Evolutionary conservation across 805 yeast genomes (phyloP).

Genomic region (Geotrichum ghanense): DNA sequence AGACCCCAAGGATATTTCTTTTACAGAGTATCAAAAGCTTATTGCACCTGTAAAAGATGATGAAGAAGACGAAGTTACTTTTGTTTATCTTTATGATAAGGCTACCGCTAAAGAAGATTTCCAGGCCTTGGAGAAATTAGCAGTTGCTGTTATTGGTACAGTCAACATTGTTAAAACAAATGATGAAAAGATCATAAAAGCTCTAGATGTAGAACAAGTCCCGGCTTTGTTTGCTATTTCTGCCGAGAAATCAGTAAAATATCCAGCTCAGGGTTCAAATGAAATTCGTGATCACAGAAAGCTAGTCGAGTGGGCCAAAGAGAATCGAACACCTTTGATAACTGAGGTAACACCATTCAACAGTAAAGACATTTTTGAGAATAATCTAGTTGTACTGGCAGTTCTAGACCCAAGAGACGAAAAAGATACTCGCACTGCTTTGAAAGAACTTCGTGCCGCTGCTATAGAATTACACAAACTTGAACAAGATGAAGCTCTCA

Average conservation of each 20-base stretch:
- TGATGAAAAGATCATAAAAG: conserved; percentile 18
- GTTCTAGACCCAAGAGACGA: conserved; percentile 22
- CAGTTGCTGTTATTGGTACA: conserved; percentile 23
- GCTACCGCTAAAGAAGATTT: conserved; percentile 29
- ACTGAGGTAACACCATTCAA: conserved; percentile 28
- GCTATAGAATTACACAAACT: conserved; percentile 20
- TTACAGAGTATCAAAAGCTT: conserved; percentile 13
- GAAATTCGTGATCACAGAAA: conserved; percentile 23
- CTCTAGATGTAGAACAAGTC: conserved; percentile 19
- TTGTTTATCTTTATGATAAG: conserved; percentile 30
- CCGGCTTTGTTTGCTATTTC: conserved; percentile 24
- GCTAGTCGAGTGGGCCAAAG: conserved; percentile 22
- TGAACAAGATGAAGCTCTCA: conserved; percentile 14
- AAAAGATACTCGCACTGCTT: conserved; percentile 14
- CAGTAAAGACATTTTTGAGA: conserved; percentile 21
- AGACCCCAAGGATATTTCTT: conserved; percentile 17
- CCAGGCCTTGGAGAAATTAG: conserved; percentile 25
- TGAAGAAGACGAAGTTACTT: conserved; percentile 19
- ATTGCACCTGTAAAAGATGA: conserved; percentile 16
- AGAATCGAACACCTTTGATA: conserved; percentile 26
- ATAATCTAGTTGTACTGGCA: conserved; percentile 23
- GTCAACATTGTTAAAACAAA: conserved; percentile 22
- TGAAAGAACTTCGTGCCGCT: conserved; percentile 21
- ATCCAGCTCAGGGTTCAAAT: conserved; percentile 21
- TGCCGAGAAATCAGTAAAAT: conserved; percentile 17